Conservation (phyloP, 768 basidiomycete genomes). For the Coprinopsis cinerea region DNA sequence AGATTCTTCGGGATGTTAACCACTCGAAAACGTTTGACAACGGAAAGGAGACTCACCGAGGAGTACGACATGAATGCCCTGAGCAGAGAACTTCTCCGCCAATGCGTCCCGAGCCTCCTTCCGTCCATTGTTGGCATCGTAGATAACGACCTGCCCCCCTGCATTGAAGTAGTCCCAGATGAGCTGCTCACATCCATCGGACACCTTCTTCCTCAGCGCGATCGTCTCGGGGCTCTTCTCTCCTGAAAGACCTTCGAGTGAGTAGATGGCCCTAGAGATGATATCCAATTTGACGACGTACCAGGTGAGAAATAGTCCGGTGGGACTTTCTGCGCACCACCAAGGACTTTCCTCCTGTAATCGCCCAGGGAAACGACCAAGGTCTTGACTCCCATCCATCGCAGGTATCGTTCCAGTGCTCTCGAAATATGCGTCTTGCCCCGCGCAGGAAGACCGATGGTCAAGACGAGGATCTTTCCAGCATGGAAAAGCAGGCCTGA, state of each 20-base stretch:
- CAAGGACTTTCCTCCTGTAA: conserved; percentile 85
- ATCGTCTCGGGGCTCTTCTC: conserved; percentile 79
- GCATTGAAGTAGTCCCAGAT: conserved; percentile 84
- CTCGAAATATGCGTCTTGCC: conserved; percentile 97
- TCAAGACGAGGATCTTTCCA: conserved; percentile 90
- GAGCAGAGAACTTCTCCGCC: conserved; percentile 80
- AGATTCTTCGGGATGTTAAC: conserved; percentile 52
- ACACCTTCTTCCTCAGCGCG: conserved; percentile 65
- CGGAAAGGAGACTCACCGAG: conserved; percentile 51
- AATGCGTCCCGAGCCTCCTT: conserved; percentile 58
- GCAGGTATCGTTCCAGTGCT: conserved; percentile 91
- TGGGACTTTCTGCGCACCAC: conserved; percentile 83
- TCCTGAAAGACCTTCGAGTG: conserved; percentile 35
- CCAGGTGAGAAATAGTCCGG: conserved; percentile 89
- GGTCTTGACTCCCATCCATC: conserved; percentile 98
- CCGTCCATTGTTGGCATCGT: conserved; percentile 95
- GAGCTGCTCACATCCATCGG: conserved; percentile 79
- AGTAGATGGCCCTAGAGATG: background rate
- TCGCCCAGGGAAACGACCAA: conserved; percentile 94
- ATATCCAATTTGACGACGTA: conserved; percentile 24
- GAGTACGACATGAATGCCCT: conserved; percentile 88
- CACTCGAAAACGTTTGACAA: background rate
- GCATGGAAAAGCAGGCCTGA: conserved; percentile 86
- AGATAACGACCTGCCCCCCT: conserved; percentile 95
- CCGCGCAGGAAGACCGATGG: conserved; percentile 89